Evolutionary conservation across 176 grass and related monocot genomes (phyloP).

Genomic region (Alloteropsis semialata): DNA sequence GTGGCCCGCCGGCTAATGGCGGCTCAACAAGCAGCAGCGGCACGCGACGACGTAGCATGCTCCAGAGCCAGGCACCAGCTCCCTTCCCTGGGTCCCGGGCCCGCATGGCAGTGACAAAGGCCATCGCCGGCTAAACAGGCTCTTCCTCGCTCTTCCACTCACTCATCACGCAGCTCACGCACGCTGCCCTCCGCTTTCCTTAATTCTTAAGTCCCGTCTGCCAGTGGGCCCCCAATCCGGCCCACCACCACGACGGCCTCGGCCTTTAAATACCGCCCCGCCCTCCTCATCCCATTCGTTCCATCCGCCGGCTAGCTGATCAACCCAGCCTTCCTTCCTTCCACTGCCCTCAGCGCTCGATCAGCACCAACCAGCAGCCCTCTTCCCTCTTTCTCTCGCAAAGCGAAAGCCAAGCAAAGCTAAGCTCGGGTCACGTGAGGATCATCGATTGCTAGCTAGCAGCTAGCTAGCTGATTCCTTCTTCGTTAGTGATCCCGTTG

Average conservation of each 20-base stretch:
- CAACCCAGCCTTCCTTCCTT: not conserved
- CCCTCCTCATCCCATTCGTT: slow-evolving; percentile 46
- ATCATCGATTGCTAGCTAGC: not conserved
- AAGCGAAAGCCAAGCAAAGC: not conserved
- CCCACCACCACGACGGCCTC: not conserved
- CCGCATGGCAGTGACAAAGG: not conserved
- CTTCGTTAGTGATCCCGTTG: not conserved
- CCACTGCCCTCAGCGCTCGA: not conserved
- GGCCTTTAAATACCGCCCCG: slow-evolving; percentile 46
- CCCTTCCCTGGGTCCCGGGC: not conserved
- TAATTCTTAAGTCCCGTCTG: slow-evolving; percentile 47
- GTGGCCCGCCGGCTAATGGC: not conserved
- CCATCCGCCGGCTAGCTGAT: slow-evolving; percentile 31
- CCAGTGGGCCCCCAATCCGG: not conserved
- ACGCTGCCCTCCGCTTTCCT: not conserved
- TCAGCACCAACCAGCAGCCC: not conserved
- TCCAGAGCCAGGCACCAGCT: not conserved
- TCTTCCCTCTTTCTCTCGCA: not conserved
- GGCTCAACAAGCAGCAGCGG: not conserved
- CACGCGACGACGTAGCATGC: not conserved
- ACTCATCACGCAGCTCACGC: not conserved
- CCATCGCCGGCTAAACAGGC: too few relatives aligned
- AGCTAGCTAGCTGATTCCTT: not conserved
- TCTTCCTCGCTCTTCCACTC: not conserved
- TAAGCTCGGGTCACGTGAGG: not conserved